phyloP scores from a whole-genome alignment of 2,329 filamentous ascomycete species.

The Xylariaceae sp. region DNA sequence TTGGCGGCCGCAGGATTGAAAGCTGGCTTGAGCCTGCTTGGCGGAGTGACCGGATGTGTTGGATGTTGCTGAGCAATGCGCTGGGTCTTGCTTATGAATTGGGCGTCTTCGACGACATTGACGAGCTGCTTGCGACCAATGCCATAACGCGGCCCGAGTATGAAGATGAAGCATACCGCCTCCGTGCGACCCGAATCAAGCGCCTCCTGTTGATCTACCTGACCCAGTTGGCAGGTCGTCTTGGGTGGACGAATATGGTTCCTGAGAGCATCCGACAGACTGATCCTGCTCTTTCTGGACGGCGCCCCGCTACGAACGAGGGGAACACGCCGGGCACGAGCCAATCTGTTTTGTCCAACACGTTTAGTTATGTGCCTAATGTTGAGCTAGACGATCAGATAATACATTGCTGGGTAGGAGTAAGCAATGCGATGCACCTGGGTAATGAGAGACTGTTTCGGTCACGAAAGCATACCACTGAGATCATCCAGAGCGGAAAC shows the following conservation, averaged over 20 bases:
- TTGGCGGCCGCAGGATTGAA: constrained; percentile 83
- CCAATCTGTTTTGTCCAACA: constrained; percentile 57
- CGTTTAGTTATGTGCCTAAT: constrained; percentile 68
- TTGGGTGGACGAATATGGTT: constrained; percentile 94
- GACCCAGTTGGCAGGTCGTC: constrained; percentile 87
- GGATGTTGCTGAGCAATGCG: constrained; percentile 93
- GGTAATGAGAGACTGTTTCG: constrained; percentile 88
- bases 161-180: constrained; percentile 75
- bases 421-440: constrained; percentile 89
- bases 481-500: constrained; percentile 82
- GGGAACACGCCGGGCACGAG: constrained; percentile 64
- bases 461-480: constrained; percentile 83
- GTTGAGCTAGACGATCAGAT: constrained; percentile 69
- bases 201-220: constrained; percentile 87
- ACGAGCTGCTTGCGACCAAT: constrained; percentile 64
- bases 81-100: constrained; percentile 91
- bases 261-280: constrained; percentile 66
- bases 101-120: constrained; percentile 91
- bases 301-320: constrained; percentile 54
- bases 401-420: constrained; percentile 89
- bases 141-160: constrained; percentile 66
- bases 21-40: constrained; percentile 97
- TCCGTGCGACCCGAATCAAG: constrained; percentile 79
- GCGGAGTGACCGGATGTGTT: constrained; percentile 93
- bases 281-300: constrained; percentile 58